These are phyloP conservation scores for Paraphoma sp. DNA, from an alignment of 2,329 filamentous ascomycete species.

Conservation along the genomic window DNA sequence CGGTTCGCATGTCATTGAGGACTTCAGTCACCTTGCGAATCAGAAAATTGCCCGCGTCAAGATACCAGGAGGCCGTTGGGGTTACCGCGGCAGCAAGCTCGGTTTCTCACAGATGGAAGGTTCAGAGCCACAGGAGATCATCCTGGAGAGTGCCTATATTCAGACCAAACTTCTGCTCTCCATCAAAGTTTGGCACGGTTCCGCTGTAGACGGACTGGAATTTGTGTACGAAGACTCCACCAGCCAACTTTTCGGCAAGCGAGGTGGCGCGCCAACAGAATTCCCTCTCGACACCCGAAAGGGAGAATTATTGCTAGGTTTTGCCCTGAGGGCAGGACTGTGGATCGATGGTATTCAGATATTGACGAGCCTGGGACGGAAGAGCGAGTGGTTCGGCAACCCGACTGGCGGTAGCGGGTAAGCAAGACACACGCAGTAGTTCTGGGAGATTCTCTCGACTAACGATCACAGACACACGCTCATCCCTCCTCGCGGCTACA, in stretches of 20 bases:
- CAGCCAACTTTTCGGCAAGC: slow-evolving; percentile 84
- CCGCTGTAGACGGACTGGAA: slow-evolving; percentile 82
- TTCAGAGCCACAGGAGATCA: slow-evolving; percentile 72
- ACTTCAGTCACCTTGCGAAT: slow-evolving; percentile 72
- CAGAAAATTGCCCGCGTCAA: slow-evolving; percentile 74
- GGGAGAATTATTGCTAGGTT: slow-evolving; percentile 87
- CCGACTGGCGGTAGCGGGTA: slow-evolving; percentile 80
- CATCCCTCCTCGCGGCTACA: slow-evolving; percentile 88
- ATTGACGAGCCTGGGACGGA: slow-evolving; percentile 85
- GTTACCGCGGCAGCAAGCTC: slow-evolving; percentile 77
- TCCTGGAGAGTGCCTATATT: slow-evolving; percentile 70
- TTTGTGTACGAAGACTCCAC: slow-evolving; percentile 91
- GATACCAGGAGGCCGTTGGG: slow-evolving; percentile 74
- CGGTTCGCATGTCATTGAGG: slow-evolving; percentile 76
- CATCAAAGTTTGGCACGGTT: slow-evolving; percentile 78
- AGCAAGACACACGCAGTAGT: slow-evolving; percentile 48
- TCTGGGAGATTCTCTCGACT: slow-evolving; percentile 10
- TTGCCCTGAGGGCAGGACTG: slow-evolving; percentile 77
- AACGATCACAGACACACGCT: slow-evolving; percentile 73
- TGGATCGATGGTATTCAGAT: slow-evolving; percentile 92
- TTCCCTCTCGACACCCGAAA: slow-evolving; percentile 84
- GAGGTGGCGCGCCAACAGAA: slow-evolving; percentile 72
- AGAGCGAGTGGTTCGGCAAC: slow-evolving; percentile 86
- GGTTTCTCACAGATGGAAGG: slow-evolving; percentile 76
- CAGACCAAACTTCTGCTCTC: slow-evolving; percentile 76